Evolutionary conservation across 2,329 filamentous ascomycete genomes (phyloP).

Genomic region (Ascochyta rabiei): DNA sequence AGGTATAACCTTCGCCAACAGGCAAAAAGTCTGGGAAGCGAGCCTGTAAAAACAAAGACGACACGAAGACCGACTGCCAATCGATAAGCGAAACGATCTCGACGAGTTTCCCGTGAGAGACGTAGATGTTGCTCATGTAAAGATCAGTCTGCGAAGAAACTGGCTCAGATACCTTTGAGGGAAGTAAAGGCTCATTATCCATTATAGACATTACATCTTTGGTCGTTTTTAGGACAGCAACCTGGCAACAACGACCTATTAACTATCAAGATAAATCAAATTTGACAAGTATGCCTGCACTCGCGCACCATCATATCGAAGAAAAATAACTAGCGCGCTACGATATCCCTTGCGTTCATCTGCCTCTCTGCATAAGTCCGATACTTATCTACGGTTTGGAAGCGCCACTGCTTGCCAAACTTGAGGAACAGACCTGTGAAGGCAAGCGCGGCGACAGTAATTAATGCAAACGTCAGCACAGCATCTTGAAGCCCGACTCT

Average conservation of each 20-base stretch:
- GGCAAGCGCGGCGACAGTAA: constrained; percentile 3
- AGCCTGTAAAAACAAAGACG: constrained; percentile 24
- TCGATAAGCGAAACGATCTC: constrained; percentile 32
- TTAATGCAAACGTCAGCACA: constrained; percentile 20
- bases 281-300: too few relatives aligned
- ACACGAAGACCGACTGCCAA: constrained; percentile 33
- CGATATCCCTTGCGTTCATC: too few relatives aligned
- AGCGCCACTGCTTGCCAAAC: constrained; percentile 14
- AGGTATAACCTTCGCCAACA: constrained; percentile 21
- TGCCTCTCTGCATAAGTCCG: background rate
- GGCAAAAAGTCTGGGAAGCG: constrained; percentile 25
- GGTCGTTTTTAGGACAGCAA: constrained; percentile 16
- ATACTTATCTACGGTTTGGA: constrained; percentile 4
- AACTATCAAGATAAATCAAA: too few relatives aligned
- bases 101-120: constrained; percentile 24
- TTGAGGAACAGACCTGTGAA: constrained; percentile 11
- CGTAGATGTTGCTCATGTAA: constrained; percentile 48
- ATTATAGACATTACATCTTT: constrained; percentile 20
- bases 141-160: constrained; percentile 44
- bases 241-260: too few relatives aligned
- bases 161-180: constrained; percentile 10
- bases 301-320: too few relatives aligned
- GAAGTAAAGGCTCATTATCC: constrained; percentile 11
- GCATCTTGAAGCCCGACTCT: constrained; percentile 15
- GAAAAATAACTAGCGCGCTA: too few relatives aligned